Evolutionary conservation across 2,329 filamentous ascomycete species (phyloP), one percentile per base, ranked within the genome.

Genomic region (Drechslerella dactyloides): DNA sequence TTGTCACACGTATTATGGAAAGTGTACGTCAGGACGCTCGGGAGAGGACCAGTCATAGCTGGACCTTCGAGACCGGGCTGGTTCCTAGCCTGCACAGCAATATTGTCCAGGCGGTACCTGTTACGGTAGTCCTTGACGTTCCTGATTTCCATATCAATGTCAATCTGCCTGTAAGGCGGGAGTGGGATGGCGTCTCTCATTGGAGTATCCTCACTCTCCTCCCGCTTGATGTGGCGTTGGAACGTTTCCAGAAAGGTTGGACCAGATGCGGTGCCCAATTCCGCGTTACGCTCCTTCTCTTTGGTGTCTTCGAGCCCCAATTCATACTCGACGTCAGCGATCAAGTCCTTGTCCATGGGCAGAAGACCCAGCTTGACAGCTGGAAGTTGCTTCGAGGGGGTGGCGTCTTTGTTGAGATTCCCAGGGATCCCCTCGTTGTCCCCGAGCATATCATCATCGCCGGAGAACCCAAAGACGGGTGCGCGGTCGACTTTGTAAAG

Each of bases 21-120:
- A 0, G 94, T 99, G 79, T 96, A 97, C 90, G 97, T 97, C 82
- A 91, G 94, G 23, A 96, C 89, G 77, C 92, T 97, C 84, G 24
- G 88, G 88, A 61, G 91, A 87, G 13, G 93, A 91, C 56, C 93
- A 85, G 7, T 93, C 93, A 15, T 91, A 90, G 11, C 90, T 35
- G 90, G 86, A 19, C 88, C 87, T 69, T 96, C 90, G 11, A 48
- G 30, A 11, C 61, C 69, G 8, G 73, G 72, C 19, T 72, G 69
- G 10, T 73, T 73, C 27, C 58, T 66, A 8, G 61, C 69, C 13
- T 57, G 51, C 0, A 30, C 3, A 2, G 61, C 27, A 13, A 74
- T 63, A 19, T 61, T 73, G 10, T 46, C 46, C 65, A 97, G 93
- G 78, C 87, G 89, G 79, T 97, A 96, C 17, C 93, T 86, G 77